phyloP scores from a whole-genome alignment of 805 yeast species.

The Ogataea pilisensis region DNA sequence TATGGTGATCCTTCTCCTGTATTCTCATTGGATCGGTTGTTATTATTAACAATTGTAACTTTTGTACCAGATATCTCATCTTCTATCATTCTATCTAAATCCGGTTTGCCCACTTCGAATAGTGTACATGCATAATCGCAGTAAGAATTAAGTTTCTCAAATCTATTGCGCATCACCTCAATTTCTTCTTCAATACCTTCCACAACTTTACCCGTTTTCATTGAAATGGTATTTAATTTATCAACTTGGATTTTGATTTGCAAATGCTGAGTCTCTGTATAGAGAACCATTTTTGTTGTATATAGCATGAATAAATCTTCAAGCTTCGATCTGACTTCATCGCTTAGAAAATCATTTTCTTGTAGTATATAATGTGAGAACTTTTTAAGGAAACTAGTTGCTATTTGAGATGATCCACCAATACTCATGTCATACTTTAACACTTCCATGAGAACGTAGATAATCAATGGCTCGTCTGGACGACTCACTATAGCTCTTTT shows the following conservation, averaged over 20 bases:
- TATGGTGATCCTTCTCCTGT: constrained; percentile 17
- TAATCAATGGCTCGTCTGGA: constrained; percentile 35
- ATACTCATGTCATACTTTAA: constrained; percentile 34
- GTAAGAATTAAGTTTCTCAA: constrained; percentile 41
- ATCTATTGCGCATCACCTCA: constrained; percentile 26
- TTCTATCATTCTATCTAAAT: constrained; percentile 26
- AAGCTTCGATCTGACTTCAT: constrained; percentile 27
- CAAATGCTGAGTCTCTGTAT: constrained; percentile 34
- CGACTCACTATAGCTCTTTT: constrained; percentile 27
- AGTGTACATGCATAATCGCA: constrained; percentile 41
- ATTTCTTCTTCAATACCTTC: constrained; percentile 28
- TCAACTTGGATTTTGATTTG: constrained; percentile 33
- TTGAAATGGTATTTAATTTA: constrained; percentile 49
- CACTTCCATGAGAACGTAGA: constrained; percentile 40
- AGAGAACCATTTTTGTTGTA: constrained; percentile 38
- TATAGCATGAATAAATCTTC: constrained; percentile 39
- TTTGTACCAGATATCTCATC: constrained; percentile 22
- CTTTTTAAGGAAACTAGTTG: constrained; percentile 46
- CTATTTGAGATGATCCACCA: constrained; percentile 33
- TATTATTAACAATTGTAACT: constrained; percentile 24
- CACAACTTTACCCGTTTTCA: constrained; percentile 60
- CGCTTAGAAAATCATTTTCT: constrained; percentile 26
- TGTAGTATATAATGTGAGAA: constrained; percentile 36
- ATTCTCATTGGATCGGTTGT: constrained; percentile 1
- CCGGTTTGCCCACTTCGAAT: constrained; percentile 37